phyloP scores from a whole-genome alignment of 2,329 filamentous ascomycete genomes.

The Nigrograna mackinnonii region DNA sequence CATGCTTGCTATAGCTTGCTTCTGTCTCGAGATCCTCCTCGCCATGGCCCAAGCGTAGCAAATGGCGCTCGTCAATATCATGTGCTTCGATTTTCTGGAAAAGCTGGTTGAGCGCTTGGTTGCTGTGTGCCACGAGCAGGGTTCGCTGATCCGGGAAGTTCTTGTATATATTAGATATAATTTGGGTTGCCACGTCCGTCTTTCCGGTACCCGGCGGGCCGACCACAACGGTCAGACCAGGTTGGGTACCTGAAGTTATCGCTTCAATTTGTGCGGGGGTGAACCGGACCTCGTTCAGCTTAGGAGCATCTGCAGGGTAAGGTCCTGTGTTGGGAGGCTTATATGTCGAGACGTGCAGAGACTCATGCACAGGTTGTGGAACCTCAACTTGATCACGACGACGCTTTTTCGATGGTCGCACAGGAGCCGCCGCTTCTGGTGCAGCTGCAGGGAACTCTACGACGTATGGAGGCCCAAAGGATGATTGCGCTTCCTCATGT shows the following conservation, averaged over 20 bases:
- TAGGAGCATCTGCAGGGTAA: slow-evolving; percentile 83
- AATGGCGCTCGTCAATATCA: slow-evolving; percentile 92
- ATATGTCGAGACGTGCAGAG: slow-evolving; percentile 85
- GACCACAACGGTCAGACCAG: slow-evolving; percentile 90
- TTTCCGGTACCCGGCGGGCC: slow-evolving; percentile 97
- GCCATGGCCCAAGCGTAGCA: slow-evolving; percentile 89
- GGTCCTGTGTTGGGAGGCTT: slow-evolving; percentile 86
- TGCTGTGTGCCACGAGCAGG: slow-evolving; percentile 91
- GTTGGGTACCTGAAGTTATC: slow-evolving; percentile 90
- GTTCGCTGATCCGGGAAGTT: slow-evolving; percentile 95
- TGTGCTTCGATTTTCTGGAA: slow-evolving; percentile 98
- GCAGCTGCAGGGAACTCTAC: slow-evolving; percentile 62
- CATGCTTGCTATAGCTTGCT: slow-evolving; percentile 88
- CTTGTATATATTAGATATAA: slow-evolving; percentile 98
- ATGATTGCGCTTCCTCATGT: slow-evolving; percentile 69
- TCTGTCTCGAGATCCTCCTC: slow-evolving; percentile 92
- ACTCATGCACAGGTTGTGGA: slow-evolving; percentile 63
- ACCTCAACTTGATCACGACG: slow-evolving; percentile 74
- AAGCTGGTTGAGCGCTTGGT: slow-evolving; percentile 94
- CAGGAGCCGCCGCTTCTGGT: slow-evolving; percentile 50
- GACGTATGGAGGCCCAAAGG: slow-evolving; percentile 86
- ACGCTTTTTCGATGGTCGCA: slow-evolving; percentile 78
- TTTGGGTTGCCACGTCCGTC: slow-evolving; percentile 98
- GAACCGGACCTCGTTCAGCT: slow-evolving; percentile 81
- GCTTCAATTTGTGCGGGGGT: slow-evolving; percentile 91